A percentile compares a stretch with the other conserved stretches of the same genome.
Evolutionary conservation across 129 eudicot species (phyloP).

Genomic region (Chrysanthemum makinoi): DNA sequence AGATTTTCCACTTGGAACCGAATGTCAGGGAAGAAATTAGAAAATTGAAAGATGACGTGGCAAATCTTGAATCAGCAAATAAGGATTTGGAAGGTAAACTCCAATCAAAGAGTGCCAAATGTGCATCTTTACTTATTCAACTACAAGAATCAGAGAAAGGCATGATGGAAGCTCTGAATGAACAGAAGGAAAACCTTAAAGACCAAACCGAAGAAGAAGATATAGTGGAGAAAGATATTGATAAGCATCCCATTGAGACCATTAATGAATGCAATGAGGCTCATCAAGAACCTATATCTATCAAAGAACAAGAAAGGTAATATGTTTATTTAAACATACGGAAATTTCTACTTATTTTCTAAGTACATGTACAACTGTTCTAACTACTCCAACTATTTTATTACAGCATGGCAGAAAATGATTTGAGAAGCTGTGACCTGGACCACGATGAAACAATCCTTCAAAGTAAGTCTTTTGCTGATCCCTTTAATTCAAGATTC

Average conservation of each 20-base stretch:
- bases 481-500: conserved; percentile 15
- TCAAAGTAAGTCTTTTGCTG: conserved; percentile 42
- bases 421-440: conserved; percentile 22
- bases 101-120: conserved; percentile 32
- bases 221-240: conserved; percentile 40
- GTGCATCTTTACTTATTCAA: conserved; percentile 35
- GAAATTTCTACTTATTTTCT: neutral
- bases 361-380: conserved; percentile 6
- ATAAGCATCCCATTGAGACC: conserved; percentile 37
- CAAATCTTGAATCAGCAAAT: conserved; percentile 30
- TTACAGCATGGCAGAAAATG: conserved; percentile 51
- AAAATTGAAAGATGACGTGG: conserved; percentile 33
- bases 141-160: conserved; percentile 48
- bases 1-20: conserved; percentile 31
- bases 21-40: conserved; percentile 30
- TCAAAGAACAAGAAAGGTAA: conserved; percentile 67
- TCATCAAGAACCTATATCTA: conserved; percentile 32
- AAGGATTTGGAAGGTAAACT: conserved; percentile 40
- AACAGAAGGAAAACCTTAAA: conserved; percentile 14
- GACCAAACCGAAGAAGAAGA: conserved; percentile 37
- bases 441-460: conserved; percentile 39
- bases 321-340: neutral
- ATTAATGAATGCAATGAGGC: conserved; percentile 40
- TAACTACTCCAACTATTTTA: conserved; percentile 13
- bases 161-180: neutral